Percentiles rank a stretch among this genome's conserved stretches.
phyloP scores from a whole-genome alignment of 2,329 filamentous ascomycete genomes.

The Sordariomycetes sp. region DNA sequence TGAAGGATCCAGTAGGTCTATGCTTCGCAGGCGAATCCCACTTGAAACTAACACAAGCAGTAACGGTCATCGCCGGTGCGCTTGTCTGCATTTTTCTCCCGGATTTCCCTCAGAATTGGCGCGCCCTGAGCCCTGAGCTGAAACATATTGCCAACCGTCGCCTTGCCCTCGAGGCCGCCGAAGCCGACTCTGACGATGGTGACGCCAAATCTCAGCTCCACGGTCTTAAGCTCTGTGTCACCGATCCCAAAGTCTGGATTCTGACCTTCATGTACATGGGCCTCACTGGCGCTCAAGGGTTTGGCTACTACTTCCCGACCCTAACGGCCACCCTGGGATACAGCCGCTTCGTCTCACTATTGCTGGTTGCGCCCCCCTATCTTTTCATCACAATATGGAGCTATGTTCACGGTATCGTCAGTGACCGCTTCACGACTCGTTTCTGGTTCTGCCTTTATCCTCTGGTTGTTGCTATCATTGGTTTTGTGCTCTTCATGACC shows the following conservation, averaged over 20 bases:
- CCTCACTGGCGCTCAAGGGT: slow-evolving; percentile 16
- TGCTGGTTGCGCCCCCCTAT: slow-evolving; percentile 50
- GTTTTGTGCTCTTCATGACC: slow-evolving; percentile 51
- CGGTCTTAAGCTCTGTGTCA: slow-evolving; percentile 48
- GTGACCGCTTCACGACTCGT: slow-evolving; percentile 23
- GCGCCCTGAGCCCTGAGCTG: slow-evolving; percentile 52
- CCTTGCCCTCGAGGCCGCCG: slow-evolving; percentile 47
- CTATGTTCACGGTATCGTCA: slow-evolving; percentile 42
- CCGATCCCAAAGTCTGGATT: slow-evolving; percentile 52
- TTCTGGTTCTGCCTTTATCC: slow-evolving; percentile 22
- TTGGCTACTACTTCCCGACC: slow-evolving; percentile 15
- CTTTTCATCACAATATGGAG: slow-evolving; percentile 51
- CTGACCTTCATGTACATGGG: slow-evolving; percentile 33
- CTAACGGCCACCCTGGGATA: slow-evolving; percentile 45
- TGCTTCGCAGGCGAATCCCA: too few species aligned
- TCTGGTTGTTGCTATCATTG: slow-evolving; percentile 40
- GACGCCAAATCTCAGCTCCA: slow-evolving; percentile 39
- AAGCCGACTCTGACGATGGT: slow-evolving; percentile 44
- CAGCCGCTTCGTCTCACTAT: slow-evolving; percentile 38
- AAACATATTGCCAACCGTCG: slow-evolving; percentile 41
- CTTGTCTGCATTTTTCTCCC: slow-evolving; percentile 41
- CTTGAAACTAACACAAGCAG: slow-evolving; percentile 25
- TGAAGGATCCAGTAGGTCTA: background rate
- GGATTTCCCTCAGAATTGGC: slow-evolving; percentile 45
- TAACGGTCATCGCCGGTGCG: slow-evolving; percentile 37